Conservation (phyloP, 192 early-diverging fungal genomes). For the Mortierella antarctica region DNA sequence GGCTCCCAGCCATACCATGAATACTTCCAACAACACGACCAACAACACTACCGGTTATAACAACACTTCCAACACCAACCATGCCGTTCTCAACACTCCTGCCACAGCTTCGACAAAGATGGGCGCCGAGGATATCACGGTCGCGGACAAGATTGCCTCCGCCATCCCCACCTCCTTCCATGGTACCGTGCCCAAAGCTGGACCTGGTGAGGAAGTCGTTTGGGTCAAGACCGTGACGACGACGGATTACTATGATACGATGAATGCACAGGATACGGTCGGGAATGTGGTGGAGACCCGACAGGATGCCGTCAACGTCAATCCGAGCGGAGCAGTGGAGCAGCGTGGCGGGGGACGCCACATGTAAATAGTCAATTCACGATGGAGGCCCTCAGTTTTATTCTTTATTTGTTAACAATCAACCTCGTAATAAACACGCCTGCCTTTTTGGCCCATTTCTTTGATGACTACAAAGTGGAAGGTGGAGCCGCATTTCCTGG, state of each 20-base stretch:
- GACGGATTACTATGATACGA: constrained; percentile 13
- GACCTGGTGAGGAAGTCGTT: constrained; percentile 20
- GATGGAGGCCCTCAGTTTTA: too few species aligned
- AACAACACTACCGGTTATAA: background rate
- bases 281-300: constrained; percentile 21
- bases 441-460: too few species aligned
- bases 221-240: constrained; percentile 35
- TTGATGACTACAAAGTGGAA: too few species aligned
- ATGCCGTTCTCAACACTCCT: background rate
- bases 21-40: background rate
- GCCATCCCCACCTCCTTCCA: constrained; percentile 9
- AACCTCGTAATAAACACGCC: too few species aligned
- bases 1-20: background rate
- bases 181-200: constrained; percentile 8
- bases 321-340: background rate
- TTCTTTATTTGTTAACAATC: too few species aligned
- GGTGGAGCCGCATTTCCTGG: too few species aligned
- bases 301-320: constrained; percentile 1
- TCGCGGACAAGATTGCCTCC: background rate
- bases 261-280: background rate
- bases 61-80: background rate
- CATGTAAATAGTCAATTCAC: constrained; percentile 13
- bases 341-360: background rate
- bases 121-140: background rate
- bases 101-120: background rate